These are phyloP conservation scores for Claviceps fusiformis DNA, from an alignment of 2,329 filamentous ascomycete species.

Conservation along the genomic window DNA sequence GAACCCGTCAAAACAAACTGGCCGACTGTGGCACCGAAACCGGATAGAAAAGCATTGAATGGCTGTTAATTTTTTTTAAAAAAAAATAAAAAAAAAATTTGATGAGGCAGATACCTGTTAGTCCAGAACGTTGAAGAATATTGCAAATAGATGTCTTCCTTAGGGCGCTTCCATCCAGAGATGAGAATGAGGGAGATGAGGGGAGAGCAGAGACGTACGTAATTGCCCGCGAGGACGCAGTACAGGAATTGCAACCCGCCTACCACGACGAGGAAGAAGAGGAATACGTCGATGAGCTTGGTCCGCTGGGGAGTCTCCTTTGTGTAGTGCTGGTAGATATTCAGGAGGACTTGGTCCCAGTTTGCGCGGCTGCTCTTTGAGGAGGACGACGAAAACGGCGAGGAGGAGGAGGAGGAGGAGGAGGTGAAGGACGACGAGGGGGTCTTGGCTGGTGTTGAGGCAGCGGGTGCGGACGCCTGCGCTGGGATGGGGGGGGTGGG, in stretches of 20 bases:
- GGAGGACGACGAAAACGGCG: neutral
- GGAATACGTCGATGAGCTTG: constrained; percentile 83
- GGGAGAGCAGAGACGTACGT: constrained; percentile 47
- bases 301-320: constrained; percentile 75
- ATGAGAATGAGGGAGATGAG: neutral
- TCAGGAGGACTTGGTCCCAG: constrained; percentile 48
- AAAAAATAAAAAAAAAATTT: no score
- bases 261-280: constrained; percentile 73
- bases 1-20: constrained; percentile 92
- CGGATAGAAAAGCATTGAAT: constrained; percentile 96
- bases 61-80: constrained; percentile 41
- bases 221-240: constrained; percentile 84
- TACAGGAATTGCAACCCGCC: constrained; percentile 90
- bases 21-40: constrained; percentile 86
- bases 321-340: constrained; percentile 67
- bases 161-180: no score
- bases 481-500: constrained; percentile 3
- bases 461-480: neutral
- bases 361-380: constrained; percentile 18
- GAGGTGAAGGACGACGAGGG: neutral
- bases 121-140: neutral
- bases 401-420: neutral
- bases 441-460: neutral
- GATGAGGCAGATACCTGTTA: constrained; percentile 6
- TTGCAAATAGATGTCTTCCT: no score